Conservation (phyloP, 768 basidiomycete species). For the Wakefieldia striispora region DNA sequence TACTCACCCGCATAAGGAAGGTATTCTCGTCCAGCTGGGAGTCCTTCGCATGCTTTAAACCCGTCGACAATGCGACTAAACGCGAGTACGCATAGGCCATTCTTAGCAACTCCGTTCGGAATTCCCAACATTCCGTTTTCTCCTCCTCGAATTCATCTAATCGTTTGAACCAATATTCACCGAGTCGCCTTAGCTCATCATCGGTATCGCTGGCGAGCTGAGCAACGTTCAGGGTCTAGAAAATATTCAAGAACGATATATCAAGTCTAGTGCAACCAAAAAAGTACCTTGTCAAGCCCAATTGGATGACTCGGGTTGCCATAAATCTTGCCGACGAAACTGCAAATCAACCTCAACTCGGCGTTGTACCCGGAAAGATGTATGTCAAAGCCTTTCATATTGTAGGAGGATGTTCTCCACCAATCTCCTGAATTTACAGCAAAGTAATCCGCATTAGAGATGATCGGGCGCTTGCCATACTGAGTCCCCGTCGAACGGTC, state of each 20-base stretch:
- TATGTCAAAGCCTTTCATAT: constrained; percentile 74
- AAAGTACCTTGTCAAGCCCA: constrained; percentile 66
- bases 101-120: constrained; percentile 60
- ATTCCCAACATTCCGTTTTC: constrained; percentile 51
- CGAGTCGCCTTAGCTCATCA: constrained; percentile 59
- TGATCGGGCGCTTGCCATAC: constrained; percentile 84
- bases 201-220: constrained; percentile 63
- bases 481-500: constrained; percentile 87
- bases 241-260: constrained; percentile 1
- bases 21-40: constrained; percentile 56
- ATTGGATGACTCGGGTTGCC: constrained; percentile 72
- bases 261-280: background rate
- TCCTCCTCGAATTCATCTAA: constrained; percentile 50
- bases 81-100: constrained; percentile 68
- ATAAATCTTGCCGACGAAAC: constrained; percentile 63
- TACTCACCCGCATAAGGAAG: constrained; percentile 61
- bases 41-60: constrained; percentile 72
- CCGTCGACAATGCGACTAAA: constrained; percentile 68
- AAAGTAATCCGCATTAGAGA: constrained; percentile 74
- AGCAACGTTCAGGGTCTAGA: constrained; percentile 63
- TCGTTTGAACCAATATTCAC: constrained; percentile 53
- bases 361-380: constrained; percentile 77
- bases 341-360: constrained; percentile 62
- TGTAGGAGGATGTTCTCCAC: constrained; percentile 68
- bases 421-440: constrained; percentile 67